phyloP scores from a whole-genome alignment of 1,284 basidiomycete genomes.

The Meira miltonrushii region DNA sequence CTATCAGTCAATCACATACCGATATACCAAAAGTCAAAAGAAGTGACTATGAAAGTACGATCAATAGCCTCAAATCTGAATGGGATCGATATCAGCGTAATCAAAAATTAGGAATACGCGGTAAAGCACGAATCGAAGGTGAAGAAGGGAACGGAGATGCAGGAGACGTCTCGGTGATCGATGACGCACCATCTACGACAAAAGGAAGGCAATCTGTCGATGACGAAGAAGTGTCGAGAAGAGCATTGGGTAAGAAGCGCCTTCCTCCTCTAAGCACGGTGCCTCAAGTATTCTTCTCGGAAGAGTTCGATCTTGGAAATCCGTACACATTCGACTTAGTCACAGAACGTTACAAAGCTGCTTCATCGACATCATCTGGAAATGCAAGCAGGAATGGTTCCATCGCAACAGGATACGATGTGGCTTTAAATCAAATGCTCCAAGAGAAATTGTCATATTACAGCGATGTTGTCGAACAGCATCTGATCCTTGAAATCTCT shows the following conservation, averaged over 20 bases:
- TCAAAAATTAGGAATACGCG: constrained; percentile 27
- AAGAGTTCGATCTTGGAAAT: constrained; percentile 79
- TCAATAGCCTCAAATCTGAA: constrained; percentile 32
- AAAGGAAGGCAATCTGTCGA: constrained; percentile 15
- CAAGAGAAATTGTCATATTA: constrained; percentile 90
- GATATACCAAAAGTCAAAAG: constrained; percentile 37
- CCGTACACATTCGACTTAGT: constrained; percentile 75
- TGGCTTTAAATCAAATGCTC: constrained; percentile 59
- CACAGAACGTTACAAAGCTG: constrained; percentile 59
- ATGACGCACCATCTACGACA: constrained; percentile 2
- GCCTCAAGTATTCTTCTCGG: constrained; percentile 68
- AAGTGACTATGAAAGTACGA: constrained; percentile 39
- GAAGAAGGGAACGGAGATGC: constrained; percentile 12
- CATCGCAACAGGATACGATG: constrained; percentile 33
- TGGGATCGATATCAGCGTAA: constrained; percentile 51
- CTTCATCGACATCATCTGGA: constrained; percentile 8
- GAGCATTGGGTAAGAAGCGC: constrained; percentile 21
- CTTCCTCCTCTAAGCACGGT: constrained; percentile 64
- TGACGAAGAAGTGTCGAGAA: constrained; percentile 8
- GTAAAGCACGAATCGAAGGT: constrained; percentile 23
- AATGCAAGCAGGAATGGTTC: background rate
- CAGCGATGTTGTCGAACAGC: constrained; percentile 88
- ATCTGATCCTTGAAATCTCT: constrained; percentile 88
- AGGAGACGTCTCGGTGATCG: background rate
- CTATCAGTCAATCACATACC: constrained; percentile 34